Percentiles rank a stretch among this genome's conserved stretches.
Conservation (phyloP, 768 basidiomycete species). For the Porphyrellus cyaneotinctus region DNA sequence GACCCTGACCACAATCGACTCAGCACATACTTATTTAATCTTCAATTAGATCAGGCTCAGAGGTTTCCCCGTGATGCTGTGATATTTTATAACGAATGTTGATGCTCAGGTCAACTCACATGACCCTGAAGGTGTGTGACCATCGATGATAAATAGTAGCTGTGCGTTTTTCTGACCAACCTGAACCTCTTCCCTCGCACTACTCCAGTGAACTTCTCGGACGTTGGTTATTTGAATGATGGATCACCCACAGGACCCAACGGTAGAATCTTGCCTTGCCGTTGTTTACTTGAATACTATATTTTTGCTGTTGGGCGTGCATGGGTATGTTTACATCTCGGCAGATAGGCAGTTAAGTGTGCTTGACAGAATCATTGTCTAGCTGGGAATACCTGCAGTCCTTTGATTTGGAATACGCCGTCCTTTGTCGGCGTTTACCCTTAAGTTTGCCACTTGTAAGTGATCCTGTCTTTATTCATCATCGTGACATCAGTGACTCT, state of each 20-base stretch:
- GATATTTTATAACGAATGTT: too few relatives aligned
- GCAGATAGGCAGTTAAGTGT: not conserved
- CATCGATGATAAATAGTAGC: not conserved
- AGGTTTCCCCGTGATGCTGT: too few relatives aligned
- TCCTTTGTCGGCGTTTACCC: slow-evolving; percentile 17
- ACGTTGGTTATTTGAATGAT: slow-evolving; percentile 3
- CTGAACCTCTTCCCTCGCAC: not conserved
- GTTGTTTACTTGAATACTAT: not conserved
- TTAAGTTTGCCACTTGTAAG: slow-evolving; percentile 28
- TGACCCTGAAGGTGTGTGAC: not conserved
- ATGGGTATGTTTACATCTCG: slow-evolving; percentile 9
- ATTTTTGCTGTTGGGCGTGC: slow-evolving; percentile 17
- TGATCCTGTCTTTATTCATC: not conserved
- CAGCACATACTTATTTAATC: too few relatives aligned
- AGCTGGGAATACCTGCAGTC: slow-evolving; percentile 27
- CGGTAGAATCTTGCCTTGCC: not conserved
- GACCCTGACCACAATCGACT: too few relatives aligned
- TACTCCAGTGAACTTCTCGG: not conserved
- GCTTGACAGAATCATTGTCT: not conserved
- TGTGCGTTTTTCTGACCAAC: not conserved
- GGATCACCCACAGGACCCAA: slow-evolving; percentile 16
- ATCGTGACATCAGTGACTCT: not conserved
- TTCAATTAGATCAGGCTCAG: too few relatives aligned
- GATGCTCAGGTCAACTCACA: too few relatives aligned
- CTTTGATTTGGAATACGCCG: slow-evolving; percentile 17